A percentile compares a stretch with the other conserved stretches of the same genome.
These are phyloP conservation scores for Sarocladium oryzae DNA, from an alignment of 2,329 filamentous ascomycete species.

Conservation along the genomic window DNA sequence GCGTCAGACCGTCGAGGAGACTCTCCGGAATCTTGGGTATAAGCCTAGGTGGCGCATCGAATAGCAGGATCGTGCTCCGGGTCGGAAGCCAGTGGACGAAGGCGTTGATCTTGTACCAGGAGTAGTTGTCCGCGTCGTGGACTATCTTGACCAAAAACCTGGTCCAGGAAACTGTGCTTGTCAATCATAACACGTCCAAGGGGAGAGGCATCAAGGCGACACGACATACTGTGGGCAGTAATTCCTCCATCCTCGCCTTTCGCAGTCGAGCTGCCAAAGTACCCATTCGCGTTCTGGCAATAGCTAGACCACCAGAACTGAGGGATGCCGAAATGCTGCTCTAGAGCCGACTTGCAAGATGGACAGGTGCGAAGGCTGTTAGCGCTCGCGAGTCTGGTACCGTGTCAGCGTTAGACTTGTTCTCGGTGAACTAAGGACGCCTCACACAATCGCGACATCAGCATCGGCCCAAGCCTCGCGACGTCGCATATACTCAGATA, in stretches of 20 bases:
- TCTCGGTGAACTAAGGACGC: neutral
- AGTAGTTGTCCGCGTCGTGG: constrained; percentile 16
- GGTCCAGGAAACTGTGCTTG: constrained; percentile 21
- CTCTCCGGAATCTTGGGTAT: constrained; percentile 6
- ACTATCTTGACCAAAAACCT: constrained; percentile 25
- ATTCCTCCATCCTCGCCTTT: constrained; percentile 11
- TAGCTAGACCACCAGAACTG: constrained; percentile 29
- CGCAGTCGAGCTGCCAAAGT: constrained; percentile 27
- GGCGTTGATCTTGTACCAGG: constrained; percentile 29
- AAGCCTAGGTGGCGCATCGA: constrained; percentile 18
- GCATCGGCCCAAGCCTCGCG: neutral
- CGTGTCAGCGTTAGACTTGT: neutral
- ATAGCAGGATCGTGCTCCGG: constrained; percentile 24
- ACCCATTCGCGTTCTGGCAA: constrained; percentile 29
- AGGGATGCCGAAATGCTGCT: constrained; percentile 21
- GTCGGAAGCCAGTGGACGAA: constrained; percentile 18
- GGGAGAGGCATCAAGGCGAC: neutral
- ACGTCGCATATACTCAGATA: neutral
- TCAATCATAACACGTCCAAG: neutral
- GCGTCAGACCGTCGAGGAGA: constrained; percentile 3
- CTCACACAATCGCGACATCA: constrained; percentile 2
- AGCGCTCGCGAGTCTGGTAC: constrained; percentile 23
- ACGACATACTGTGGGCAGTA: constrained; percentile 16
- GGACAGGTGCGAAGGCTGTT: constrained; percentile 22
- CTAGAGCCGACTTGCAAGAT: constrained; percentile 20